Percentiles rank a stretch among this genome's conserved stretches.
phyloP scores from a whole-genome alignment of 2,329 filamentous ascomycete genomes.

The Monilinia fructicola region DNA sequence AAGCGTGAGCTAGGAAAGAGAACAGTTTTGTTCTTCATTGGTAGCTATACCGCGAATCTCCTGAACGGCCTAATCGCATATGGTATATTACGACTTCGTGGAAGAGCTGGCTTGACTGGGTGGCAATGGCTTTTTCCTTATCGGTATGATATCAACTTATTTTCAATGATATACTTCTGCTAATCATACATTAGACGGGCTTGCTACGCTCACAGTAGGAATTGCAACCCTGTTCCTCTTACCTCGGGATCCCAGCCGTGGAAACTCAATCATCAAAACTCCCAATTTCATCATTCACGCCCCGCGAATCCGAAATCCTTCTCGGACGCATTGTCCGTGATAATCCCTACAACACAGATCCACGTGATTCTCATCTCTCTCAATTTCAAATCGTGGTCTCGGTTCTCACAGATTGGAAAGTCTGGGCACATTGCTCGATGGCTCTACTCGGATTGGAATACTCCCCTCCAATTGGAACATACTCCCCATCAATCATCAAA shows the following conservation, averaged over 20 bases:
- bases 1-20: slow-evolving; percentile 18
- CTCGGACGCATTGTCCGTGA: slow-evolving; percentile 17
- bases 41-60: slow-evolving; percentile 16
- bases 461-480: slow-evolving; percentile 19
- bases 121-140: slow-evolving; percentile 56
- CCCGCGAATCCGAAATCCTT: slow-evolving; percentile 18
- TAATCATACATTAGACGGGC: slow-evolving; percentile 18
- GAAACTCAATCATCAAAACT: slow-evolving; percentile 19
- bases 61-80: slow-evolving; percentile 46
- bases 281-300: slow-evolving; percentile 11
- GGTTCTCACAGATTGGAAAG: slow-evolving; percentile 21
- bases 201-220: slow-evolving; percentile 30
- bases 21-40: slow-evolving; percentile 21
- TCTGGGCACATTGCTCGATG: slow-evolving; percentile 23
- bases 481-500: slow-evolving; percentile 27
- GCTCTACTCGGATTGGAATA: slow-evolving; percentile 20
- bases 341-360: slow-evolving; percentile 22
- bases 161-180: slow-evolving; percentile 36
- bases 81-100: slow-evolving; percentile 55
- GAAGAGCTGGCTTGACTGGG: slow-evolving; percentile 51
- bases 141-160: neutral
- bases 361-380: slow-evolving; percentile 20
- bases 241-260: slow-evolving; percentile 21
- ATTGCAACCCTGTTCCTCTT: slow-evolving; percentile 17
- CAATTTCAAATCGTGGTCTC: slow-evolving; percentile 20